Conservation (phyloP, 2,329 filamentous ascomycete species). For the Furcasterigmium sp. region DNA sequence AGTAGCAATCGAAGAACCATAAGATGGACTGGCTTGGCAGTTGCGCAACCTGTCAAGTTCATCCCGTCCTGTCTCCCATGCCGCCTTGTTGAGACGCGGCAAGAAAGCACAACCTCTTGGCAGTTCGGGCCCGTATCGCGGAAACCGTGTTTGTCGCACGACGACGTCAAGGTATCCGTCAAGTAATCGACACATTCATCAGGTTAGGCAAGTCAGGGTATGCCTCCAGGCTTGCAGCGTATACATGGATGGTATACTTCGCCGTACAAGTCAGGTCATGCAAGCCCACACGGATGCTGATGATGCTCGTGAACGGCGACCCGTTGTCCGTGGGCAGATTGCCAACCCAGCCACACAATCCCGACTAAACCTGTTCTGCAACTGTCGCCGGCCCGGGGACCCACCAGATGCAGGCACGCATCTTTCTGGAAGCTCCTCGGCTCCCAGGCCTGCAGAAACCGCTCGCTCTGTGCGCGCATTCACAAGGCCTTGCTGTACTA, state of each 20-base stretch:
- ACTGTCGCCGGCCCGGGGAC: not conserved
- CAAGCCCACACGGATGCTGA: too few relatives aligned
- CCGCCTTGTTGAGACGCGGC: not conserved
- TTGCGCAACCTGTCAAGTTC: not conserved
- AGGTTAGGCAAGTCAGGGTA: too few relatives aligned
- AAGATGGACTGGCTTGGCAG: not conserved
- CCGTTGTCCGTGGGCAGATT: not conserved
- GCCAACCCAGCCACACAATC: not conserved
- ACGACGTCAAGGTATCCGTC: too few relatives aligned
- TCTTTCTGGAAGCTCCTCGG: not conserved
- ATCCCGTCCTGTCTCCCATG: not conserved
- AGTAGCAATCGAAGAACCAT: not conserved
- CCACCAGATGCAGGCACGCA: conserved; percentile 1
- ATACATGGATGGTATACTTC: too few relatives aligned
- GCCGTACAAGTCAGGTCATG: too few relatives aligned
- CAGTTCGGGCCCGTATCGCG: not conserved
- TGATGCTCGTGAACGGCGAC: too few relatives aligned
- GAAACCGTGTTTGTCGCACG: not conserved
- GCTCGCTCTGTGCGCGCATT: not conserved
- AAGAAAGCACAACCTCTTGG: not conserved
- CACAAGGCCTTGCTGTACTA: not conserved
- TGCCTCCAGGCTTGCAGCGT: too few relatives aligned
- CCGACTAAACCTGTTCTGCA: not conserved
- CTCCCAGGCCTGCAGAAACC: too few relatives aligned
- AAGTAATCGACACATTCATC: not conserved